phyloP scores from a whole-genome alignment of 225 moss, liverwort and hornwort genomes.

The Polytrichum formosum region DNA sequence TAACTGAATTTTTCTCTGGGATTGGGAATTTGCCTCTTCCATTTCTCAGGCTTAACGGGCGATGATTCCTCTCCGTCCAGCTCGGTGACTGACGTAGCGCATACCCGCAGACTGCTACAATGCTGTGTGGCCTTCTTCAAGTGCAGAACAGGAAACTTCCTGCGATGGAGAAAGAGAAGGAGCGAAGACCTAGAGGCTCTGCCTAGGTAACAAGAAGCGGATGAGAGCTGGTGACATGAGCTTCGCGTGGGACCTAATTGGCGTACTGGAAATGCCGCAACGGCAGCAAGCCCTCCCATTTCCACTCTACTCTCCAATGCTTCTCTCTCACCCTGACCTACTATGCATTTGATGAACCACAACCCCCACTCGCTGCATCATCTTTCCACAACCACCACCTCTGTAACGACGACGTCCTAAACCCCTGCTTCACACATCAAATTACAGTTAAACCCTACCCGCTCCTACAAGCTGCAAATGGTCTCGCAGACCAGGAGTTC shows the following conservation, averaged over 20 bases:
- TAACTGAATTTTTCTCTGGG: constrained; percentile 23
- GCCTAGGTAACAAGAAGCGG: constrained; percentile 21
- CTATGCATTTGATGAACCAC: too few species aligned
- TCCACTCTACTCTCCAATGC: too few species aligned
- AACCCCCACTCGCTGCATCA: too few species aligned
- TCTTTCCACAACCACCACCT: too few species aligned
- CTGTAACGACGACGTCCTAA: too few species aligned
- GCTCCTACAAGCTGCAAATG: too few species aligned
- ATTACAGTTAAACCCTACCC: too few species aligned
- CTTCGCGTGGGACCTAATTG: constrained; percentile 36
- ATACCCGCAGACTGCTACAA: constrained; percentile 4
- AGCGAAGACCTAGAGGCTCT: constrained; percentile 29
- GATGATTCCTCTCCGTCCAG: constrained; percentile 34
- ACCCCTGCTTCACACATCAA: too few species aligned
- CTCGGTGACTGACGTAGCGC: constrained; percentile 37
- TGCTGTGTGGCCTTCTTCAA: constrained; percentile 1
- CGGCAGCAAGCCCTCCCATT: too few species aligned
- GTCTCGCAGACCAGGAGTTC: too few species aligned
- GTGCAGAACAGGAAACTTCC: constrained; percentile 33
- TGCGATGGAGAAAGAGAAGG: constrained; percentile 35
- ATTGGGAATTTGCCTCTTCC: constrained; percentile 23
- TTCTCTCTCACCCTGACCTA: too few species aligned
- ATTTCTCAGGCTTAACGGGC: constrained; percentile 13
- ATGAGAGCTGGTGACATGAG: constrained; percentile 36
- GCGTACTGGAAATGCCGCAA: constrained; percentile 28